Percentiles rank a stretch among this genome's conserved stretches.
Evolutionary conservation across 495 filamentous ascomycete genomes (phyloP).

Genomic region (Xylaria longipes): DNA sequence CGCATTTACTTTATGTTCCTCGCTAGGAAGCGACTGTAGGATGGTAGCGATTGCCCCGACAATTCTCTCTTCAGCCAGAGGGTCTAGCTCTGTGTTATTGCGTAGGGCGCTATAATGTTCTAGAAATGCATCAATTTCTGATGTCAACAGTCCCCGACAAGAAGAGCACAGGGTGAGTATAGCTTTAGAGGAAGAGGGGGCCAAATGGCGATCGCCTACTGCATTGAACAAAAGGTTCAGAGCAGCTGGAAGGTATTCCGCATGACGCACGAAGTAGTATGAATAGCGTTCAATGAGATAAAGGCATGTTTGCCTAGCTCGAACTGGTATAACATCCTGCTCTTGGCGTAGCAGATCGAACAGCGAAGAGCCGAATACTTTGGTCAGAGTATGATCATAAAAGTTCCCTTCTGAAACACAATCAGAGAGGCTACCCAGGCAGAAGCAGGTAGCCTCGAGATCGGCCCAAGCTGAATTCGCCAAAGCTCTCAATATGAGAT

Average conservation of each 20-base stretch:
- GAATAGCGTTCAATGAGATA: conserved; percentile 79
- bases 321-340: conserved; percentile 63
- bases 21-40: conserved; percentile 74
- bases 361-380: conserved; percentile 71
- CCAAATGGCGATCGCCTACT: conserved; percentile 68
- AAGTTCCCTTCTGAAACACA: conserved; percentile 69
- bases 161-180: conserved; percentile 82
- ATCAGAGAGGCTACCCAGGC: conserved; percentile 77
- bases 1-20: conserved; percentile 65
- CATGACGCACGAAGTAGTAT: conserved; percentile 79
- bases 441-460: conserved; percentile 82
- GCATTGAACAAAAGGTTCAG: conserved; percentile 84
- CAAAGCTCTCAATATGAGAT: conserved; percentile 66
- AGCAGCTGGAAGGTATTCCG: conserved; percentile 72
- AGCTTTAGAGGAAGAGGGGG: conserved; percentile 75
- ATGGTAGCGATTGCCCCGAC: conserved; percentile 84
- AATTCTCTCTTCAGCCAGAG: conserved; percentile 77
- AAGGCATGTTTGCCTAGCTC: conserved; percentile 78
- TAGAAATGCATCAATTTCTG: conserved; percentile 78
- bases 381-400: conserved; percentile 70
- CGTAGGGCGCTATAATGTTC: conserved; percentile 73
- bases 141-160: conserved; percentile 72
- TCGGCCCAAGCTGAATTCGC: conserved; percentile 69
- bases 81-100: conserved; percentile 64
- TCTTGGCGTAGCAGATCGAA: conserved; percentile 65